These are phyloP conservation scores for Marsdenia floribunda DNA, from an alignment of 257 asterid species.

Conservation along the genomic window DNA sequence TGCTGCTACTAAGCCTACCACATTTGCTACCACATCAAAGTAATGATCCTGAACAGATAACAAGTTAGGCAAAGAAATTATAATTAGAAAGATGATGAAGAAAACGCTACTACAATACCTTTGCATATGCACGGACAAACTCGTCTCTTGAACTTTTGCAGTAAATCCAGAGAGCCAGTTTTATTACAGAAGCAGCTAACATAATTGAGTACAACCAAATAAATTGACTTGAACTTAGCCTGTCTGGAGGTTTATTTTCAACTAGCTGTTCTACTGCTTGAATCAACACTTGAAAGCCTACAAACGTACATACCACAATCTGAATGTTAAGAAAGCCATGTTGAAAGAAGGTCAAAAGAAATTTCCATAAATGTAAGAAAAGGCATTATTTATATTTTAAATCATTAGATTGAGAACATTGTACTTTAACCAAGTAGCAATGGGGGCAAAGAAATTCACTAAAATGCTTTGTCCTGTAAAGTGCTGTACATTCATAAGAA, in stretches of 20 bases:
- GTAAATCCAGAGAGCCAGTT: conserved; percentile 82
- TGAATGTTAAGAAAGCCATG: background rate
- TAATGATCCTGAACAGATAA: conserved; percentile 64
- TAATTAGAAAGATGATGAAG: background rate
- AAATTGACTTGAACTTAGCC: conserved; percentile 52
- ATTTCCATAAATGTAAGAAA: background rate
- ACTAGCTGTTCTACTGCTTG: conserved; percentile 71
- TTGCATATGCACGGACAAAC: conserved; percentile 88
- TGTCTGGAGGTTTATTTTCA: conserved; percentile 43
- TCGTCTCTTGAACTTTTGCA: conserved; percentile 76
- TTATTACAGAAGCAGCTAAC: conserved; percentile 67
- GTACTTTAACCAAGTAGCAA: background rate
- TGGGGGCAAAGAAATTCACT: background rate
- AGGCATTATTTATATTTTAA: background rate
- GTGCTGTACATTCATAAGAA: background rate
- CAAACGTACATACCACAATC: conserved; percentile 3
- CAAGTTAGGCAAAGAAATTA: conserved; percentile 17
- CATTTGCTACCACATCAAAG: conserved; percentile 86
- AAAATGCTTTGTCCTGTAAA: background rate
- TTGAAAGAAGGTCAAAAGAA: background rate
- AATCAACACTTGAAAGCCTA: conserved; percentile 86
- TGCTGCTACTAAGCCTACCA: conserved; percentile 80
- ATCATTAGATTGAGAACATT: background rate
- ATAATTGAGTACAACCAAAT: conserved; percentile 74
- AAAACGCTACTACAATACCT: conserved; percentile 38